Evolutionary conservation across 2,329 filamentous ascomycete genomes (phyloP).

Genomic region (Diaporthe sp.): DNA sequence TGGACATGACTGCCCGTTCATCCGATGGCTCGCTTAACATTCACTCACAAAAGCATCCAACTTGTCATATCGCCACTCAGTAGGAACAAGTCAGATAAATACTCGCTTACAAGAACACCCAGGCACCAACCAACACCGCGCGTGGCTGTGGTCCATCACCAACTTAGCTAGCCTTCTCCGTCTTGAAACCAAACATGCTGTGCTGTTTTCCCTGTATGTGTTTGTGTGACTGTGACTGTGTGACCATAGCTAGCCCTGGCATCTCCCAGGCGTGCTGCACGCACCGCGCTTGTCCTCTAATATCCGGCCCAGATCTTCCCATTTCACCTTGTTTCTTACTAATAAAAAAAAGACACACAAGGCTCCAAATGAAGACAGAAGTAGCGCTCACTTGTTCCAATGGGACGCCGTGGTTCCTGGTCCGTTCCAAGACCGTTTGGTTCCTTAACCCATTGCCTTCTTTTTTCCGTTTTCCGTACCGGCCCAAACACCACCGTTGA

Average conservation of each 20-base stretch:
- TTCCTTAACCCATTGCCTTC: not conserved
- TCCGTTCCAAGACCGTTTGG: not conserved
- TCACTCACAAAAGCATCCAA: not conserved
- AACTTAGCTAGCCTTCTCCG: not conserved
- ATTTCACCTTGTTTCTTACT: no score
- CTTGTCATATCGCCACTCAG: not conserved
- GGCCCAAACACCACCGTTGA: conserved; percentile 7
- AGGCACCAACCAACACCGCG: not conserved
- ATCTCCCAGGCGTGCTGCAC: no score
- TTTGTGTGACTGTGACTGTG: not conserved
- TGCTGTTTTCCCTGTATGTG: conserved; percentile 4
- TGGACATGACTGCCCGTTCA: not conserved
- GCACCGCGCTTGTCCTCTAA: no score
- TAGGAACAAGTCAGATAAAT: not conserved
- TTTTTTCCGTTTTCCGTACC: not conserved
- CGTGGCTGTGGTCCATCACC: not conserved
- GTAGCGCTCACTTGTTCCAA: no score
- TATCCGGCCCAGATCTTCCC: not conserved
- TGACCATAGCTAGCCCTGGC: no score
- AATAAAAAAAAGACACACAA: no score
- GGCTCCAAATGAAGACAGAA: no score
- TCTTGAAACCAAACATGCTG: not conserved
- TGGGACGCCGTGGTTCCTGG: no score
- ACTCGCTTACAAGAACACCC: not conserved
- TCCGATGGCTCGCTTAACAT: no score